Percentiles rank a stretch among this genome's conserved stretches.
Evolutionary conservation across 163 green algal species (phyloP).

Genomic region (Chloromonas sp.): DNA sequence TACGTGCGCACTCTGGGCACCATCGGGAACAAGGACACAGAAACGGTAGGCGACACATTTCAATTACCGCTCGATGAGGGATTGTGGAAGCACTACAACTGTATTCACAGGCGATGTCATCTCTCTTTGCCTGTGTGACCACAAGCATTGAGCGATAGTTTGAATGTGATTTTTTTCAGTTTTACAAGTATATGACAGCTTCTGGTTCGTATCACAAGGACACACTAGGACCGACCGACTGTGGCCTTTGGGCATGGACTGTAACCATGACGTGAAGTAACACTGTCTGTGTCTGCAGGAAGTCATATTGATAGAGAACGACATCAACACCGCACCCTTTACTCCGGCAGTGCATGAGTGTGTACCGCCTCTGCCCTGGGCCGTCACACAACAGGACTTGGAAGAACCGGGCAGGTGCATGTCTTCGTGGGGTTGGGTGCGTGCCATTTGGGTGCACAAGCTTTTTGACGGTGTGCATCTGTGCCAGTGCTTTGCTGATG

Average conservation of each 20-base stretch:
- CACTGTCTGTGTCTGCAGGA: conserved; percentile 36
- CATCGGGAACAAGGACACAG: conserved; percentile 86
- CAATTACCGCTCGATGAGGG: not conserved
- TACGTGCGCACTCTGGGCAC: conserved; percentile 87
- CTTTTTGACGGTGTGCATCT: not conserved
- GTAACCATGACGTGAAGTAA: no score
- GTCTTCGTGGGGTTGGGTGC: conserved; percentile 20
- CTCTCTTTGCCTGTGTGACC: no score
- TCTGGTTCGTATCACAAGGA: no score
- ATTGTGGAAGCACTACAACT: not conserved
- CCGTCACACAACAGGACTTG: conserved; percentile 52
- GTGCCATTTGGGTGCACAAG: not conserved
- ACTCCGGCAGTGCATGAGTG: conserved; percentile 87
- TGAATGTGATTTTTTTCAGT: no score
- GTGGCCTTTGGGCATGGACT: no score
- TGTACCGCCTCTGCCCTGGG: conserved; percentile 89
- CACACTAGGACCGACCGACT: no score
- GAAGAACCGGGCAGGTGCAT: conserved; percentile 56
- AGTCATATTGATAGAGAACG: conserved; percentile 92
- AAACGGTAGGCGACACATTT: conserved; percentile 64
- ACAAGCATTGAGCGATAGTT: no score
- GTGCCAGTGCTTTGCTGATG: no score
- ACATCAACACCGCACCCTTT: conserved; percentile 94
- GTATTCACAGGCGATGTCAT: no score
- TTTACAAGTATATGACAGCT: no score